phyloP scores from a whole-genome alignment of 1,139 yeast species.

The Taphrina confusa region DNA sequence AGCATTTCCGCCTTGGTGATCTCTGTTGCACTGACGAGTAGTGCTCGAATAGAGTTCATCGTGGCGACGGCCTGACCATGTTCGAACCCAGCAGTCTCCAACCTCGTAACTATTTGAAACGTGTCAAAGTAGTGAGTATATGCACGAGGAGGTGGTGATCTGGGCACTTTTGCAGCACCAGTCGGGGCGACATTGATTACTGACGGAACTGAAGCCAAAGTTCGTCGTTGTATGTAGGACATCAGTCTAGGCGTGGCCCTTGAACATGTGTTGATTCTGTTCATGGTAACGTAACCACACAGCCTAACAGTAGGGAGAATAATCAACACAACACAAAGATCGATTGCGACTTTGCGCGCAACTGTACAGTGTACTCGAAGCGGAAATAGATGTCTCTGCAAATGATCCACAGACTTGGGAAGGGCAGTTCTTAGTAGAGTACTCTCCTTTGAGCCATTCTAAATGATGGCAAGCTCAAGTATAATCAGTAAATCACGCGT shows the following conservation, averaged over 20 bases:
- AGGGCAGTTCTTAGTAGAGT: no score
- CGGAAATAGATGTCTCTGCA: no score
- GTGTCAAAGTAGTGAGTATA: slow-evolving; percentile 48
- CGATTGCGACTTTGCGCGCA: no score
- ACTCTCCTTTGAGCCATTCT: no score
- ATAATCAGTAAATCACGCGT: no score
- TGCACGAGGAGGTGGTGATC: background rate
- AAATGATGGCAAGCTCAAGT: no score
- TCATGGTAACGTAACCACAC: background rate
- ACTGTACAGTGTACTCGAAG: no score
- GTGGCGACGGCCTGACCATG: slow-evolving; percentile 49
- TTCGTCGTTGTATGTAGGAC: background rate
- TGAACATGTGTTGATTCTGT: background rate
- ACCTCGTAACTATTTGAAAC: slow-evolving; percentile 47
- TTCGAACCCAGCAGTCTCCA: slow-evolving; percentile 49
- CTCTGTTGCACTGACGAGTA: slow-evolving; percentile 50
- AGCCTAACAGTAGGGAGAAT: no score
- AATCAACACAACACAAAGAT: no score
- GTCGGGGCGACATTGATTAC: slow-evolving; percentile 2
- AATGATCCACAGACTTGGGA: no score
- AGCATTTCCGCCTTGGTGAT: slow-evolving; percentile 39
- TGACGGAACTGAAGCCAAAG: slow-evolving; percentile 8
- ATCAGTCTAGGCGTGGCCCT: background rate
- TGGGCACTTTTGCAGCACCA: background rate
- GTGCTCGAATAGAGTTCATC: slow-evolving; percentile 48